Evolutionary conservation across 495 filamentous ascomycete species (phyloP).

Genomic region (Penicillium lividum): DNA sequence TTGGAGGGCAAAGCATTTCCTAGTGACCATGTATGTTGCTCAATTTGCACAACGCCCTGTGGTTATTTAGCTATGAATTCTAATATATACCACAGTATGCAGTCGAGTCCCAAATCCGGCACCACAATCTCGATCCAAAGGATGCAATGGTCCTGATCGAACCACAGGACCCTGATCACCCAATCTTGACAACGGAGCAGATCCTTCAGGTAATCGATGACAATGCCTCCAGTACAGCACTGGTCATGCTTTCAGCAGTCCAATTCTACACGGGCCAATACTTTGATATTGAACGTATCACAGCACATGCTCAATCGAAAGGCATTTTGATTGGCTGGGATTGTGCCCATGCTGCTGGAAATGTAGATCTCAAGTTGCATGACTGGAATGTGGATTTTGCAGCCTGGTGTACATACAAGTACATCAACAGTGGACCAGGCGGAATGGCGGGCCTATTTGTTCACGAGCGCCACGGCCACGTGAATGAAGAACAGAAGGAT

Average conservation of each 20-base stretch:
- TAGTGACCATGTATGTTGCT: constrained; percentile 71
- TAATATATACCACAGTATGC: constrained; percentile 65
- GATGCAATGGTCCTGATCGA: constrained; percentile 76
- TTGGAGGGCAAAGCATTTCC: constrained; percentile 94
- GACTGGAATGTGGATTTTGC: constrained; percentile 97
- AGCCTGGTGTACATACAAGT: constrained; percentile 98
- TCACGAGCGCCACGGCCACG: constrained; percentile 67
- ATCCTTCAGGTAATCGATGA: constrained; percentile 74
- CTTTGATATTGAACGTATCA: constrained; percentile 85
- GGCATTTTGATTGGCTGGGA: constrained; percentile 90
- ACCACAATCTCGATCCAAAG: constrained; percentile 68
- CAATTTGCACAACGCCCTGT: not conserved
- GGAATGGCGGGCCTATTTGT: constrained; percentile 87
- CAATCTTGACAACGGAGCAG: constrained; percentile 66
- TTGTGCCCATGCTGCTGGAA: constrained; percentile 91
- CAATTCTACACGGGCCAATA: constrained; percentile 96
- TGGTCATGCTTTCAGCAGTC: constrained; percentile 85
- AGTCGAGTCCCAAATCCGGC: constrained; percentile 80
- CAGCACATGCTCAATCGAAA: constrained; percentile 70
- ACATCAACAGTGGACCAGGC: constrained; percentile 89
- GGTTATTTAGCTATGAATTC: not conserved
- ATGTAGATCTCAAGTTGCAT: constrained; percentile 79
- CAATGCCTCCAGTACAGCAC: constrained; percentile 72
- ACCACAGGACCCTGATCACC: constrained; percentile 52
- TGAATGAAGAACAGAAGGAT: constrained; percentile 43